Evolutionary conservation across 805 yeast species (phyloP), one percentile per base, ranked within the genome.

Genomic region (Metschnikowia santaceciliae): DNA sequence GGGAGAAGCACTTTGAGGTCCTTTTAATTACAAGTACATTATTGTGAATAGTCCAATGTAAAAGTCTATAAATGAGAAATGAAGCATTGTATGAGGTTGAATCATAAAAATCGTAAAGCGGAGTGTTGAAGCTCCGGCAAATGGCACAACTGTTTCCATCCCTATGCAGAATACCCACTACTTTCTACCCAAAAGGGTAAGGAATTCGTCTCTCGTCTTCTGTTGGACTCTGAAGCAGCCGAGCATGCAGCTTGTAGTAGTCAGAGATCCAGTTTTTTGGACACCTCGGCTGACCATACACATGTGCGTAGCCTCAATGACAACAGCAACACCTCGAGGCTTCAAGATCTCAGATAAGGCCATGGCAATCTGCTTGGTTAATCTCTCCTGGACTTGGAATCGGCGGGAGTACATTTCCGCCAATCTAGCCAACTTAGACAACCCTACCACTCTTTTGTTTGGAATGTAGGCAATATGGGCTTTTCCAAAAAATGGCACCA

Each of bases 251-350:
- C 96, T 88, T 17, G 99, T 94, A 33, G 90, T 84, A 2, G 99
- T 94, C 17, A 88, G 80, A 17, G 96, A 87, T 1, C 98, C 97
- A 0, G 96, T 83, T 70, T 94, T 94, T 69, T 94, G 97, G 26
- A 94, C 89, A 50, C 99, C 99, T 65, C 99, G 81, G 67, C 96
- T 89, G 26, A 92, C 98, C 99, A 94, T 94, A 69, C 99, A 94
- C 99, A 94, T 94, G 67, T 94, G 99, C 2, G 92, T 82, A 17
- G 97, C 97, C 70, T 94, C 99, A 62, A 94, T 90, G 26, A 94
- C 98, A 38, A 94, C 99, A 1, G 98, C 99, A 7, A 94, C 99
- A 54, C 99, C 99, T 62, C 91, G 80, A 15, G 99, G 99, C 63
- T 87, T 85, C 62, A 94, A 76, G 52, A 91, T 88, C 64, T 90